Evolutionary conservation across 2,329 filamentous ascomycete species (phyloP).

Genomic region (Achaetomium macrosporum): DNA sequence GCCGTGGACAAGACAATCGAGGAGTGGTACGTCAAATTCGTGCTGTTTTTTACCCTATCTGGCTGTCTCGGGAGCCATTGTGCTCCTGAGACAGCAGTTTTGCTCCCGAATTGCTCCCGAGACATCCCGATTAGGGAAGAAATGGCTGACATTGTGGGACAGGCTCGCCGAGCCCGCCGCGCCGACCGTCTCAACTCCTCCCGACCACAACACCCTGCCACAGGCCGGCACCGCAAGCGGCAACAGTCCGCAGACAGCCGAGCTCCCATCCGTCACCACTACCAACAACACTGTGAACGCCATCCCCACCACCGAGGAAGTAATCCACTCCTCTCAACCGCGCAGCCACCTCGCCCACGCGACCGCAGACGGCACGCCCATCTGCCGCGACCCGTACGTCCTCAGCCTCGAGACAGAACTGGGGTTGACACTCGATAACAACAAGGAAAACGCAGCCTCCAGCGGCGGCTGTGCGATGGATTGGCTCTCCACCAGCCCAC

Average conservation of each 20-base stretch:
- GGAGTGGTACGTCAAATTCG: too few species aligned
- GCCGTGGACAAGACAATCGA: slow-evolving; percentile 20
- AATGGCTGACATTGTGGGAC: too few species aligned
- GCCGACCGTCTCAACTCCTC: not conserved
- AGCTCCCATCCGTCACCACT: not conserved
- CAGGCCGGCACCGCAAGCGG: not conserved
- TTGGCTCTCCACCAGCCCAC: not conserved
- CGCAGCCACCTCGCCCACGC: slow-evolving; percentile 6
- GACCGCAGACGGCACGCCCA: slow-evolving; percentile 9
- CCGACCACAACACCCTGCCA: not conserved
- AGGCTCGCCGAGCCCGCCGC: slow-evolving; percentile 22
- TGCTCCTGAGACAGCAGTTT: too few species aligned
- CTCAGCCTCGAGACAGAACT: slow-evolving; percentile 10
- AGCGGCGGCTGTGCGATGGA: not conserved
- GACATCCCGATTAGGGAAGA: too few species aligned
- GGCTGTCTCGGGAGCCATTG: too few species aligned
- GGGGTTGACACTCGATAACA: not conserved
- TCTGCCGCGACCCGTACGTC: slow-evolving; percentile 11
- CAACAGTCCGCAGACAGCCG: not conserved
- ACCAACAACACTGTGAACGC: not conserved
- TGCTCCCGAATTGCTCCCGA: too few species aligned
- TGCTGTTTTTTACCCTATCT: too few species aligned
- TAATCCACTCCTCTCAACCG: not conserved
- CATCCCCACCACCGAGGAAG: not conserved
- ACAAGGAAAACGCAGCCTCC: not conserved